Base-by-base conservation (phyloP, 2,329 filamentous ascomycete species). In the Blumeria graminis region DNA sequence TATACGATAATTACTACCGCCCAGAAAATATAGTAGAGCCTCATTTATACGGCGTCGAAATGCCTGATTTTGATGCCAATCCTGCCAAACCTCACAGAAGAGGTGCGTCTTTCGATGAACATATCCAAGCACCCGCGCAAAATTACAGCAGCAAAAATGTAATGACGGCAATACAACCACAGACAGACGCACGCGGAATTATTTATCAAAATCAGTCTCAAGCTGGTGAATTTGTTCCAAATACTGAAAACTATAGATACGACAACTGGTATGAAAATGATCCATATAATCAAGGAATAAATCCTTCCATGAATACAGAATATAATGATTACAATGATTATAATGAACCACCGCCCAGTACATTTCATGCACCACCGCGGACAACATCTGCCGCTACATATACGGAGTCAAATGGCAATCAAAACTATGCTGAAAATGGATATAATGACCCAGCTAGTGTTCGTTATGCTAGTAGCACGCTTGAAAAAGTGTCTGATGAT, bases 1-100 rank as follows among this genome's bases (percentile, higher is more conserved):
- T 75, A 11, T 80, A 78, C 60, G 74, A 76, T 63, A 63, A 71
- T 5, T 80, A 80, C 61, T 76, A 76, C 60, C 34, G 55, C 7
- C 55, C 59, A 46, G 56, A 58, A 22, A 45, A 57, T 14, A 50
- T 60, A n/a, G 56, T 43, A 28, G 61, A 62, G 56, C 57, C 60
- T 1, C 54, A 57, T 43, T 63, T 64, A 28, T 60, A 56, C 38
- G 59, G 55, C 32, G 60, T 62, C 34, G 65, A 64, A 33, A 66
- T 65, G 63, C 63, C 65, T 56, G 59, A 66, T 55, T 66, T 66
- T 43, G 62, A 66, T 58, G 57, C 57, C 1, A 55, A 54, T 36
- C 60, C 60, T 14, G 53, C 46, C 11, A 53, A 48, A 18, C 53
- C 60, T 50, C 60, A 61, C 28, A 60, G 59, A 53, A 59, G 61